Evolutionary conservation across 345 rosid species (phyloP), one percentile per base, ranked within the genome.

Genomic region (Eucalyptus globulus): DNA sequence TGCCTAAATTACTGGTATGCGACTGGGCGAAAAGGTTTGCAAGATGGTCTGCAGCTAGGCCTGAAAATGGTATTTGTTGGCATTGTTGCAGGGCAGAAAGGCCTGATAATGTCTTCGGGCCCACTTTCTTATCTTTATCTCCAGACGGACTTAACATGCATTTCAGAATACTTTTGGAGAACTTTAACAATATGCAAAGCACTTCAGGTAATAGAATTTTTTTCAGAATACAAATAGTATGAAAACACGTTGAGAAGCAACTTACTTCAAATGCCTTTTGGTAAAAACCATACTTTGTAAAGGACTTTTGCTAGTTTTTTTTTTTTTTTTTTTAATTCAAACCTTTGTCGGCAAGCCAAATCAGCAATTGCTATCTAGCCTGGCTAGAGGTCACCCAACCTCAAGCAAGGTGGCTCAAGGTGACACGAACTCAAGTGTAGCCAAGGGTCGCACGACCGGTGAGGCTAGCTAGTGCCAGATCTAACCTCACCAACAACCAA

Each of bases 331-430:
- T 53, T 53, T 2, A 53, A 53, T 26, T 56, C 62, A 56, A 56
- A 56, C 13, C 2, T 56, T 56, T 24, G 29, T 1, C 0, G 0
- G 12, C 14, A 1, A 56, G 62, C 62, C 29, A 22, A 56, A 56
- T 56, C 27, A 11, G 1, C 62, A 56, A 56, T 56, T 3, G 1
- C 29, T 24, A 56, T 9, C 62, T 24, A 24, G 62, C 29, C 13
- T 56, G 1, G 29, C 29, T 56, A 4, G 62, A 56, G 29, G 29
- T 24, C 62, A 24, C 62, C 1, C 13, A 5, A 56, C 62, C 62
- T 9, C 62, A 56, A 56, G 3, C 13, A 24, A 56, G 62, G 62
- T 26, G 29, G 62, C 62, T 22, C 13, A 5, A 56, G 29, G 29
- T 4, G 13, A 26, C 62, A 22, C 3, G 0, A 56, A 24, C 29